Base-by-base conservation (phyloP, 345 rosid genomes). In the Trapa incisa region DNA sequence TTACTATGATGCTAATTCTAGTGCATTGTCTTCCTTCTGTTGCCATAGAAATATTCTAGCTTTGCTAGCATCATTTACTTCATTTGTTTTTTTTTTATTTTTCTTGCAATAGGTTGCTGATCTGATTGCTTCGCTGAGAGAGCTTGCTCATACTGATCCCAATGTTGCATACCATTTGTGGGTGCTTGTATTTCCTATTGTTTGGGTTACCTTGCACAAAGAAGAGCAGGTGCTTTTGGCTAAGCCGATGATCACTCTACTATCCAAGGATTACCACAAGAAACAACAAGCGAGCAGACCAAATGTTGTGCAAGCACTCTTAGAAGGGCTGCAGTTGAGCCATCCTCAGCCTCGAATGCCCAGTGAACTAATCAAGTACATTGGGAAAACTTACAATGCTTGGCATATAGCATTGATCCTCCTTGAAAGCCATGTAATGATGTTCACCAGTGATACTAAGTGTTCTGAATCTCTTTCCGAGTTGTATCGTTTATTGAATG, bases 331-430 rank as follows among this genome's bases (percentile, higher is more conserved):
- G 74, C 93, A 91, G 48, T 68, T 94, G 83, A 91, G 99, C 85
- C 97, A 91, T 72, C 99, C 99, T 75, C 99, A 95, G 73, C 99
- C 97, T 73, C 85, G 96, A 75, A 89, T 94, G 93, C 96, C 99
- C 52, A 86, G 99, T 70, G 99, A 95, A 78, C 93, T 95, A 70
- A 95, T 95, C 66, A 95, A 91, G 77, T 91, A 91, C 77, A 84
- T 91, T 63, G 99, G 99, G 47, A 94, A 89, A 83, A 91, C 96
- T 9, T 89, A 89, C 79, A 94, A 94, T 80, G 99, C 96, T 22
- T 94, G 97, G 97, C 99, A 91, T 75, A 89, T 89, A 41, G 89
- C 99, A 16, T 69, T 94, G 81, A 93, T 96, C 52, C 74, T 94
- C 73, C 82, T 94, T 64, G 99, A 94, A 82, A 94, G 96, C 79